phyloP scores from a whole-genome alignment of 148 eudicot species.

The Spergularia bocconei region DNA sequence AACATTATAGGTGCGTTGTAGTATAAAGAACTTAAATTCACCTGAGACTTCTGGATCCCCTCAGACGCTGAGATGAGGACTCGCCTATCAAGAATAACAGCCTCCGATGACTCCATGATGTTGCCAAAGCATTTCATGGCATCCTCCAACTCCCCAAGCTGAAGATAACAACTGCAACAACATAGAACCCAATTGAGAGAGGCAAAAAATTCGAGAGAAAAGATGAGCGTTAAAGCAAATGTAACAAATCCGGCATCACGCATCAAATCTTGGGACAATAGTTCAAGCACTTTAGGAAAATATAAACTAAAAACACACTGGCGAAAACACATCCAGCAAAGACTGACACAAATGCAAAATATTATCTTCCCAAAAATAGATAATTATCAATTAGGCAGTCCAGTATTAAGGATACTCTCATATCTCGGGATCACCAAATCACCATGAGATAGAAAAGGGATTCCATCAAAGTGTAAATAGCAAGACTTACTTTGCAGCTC shows the following conservation, averaged over 20 bases:
- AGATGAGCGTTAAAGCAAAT: background rate
- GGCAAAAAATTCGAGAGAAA: background rate
- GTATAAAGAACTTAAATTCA: slow-evolving; percentile 21
- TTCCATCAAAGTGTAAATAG: background rate
- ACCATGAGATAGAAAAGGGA: background rate
- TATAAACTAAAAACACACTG: background rate
- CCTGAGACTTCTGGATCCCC: slow-evolving; percentile 83
- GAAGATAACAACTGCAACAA: slow-evolving; percentile 64
- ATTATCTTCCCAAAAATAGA: background rate
- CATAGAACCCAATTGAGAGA: background rate
- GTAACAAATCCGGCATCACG: slow-evolving; percentile 3
- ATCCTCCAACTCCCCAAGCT: slow-evolving; percentile 77
- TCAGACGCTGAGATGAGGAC: slow-evolving; percentile 73
- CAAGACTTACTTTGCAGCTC: slow-evolving; percentile 85
- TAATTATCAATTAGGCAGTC: background rate
- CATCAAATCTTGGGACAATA: background rate
- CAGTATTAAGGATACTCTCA: background rate
- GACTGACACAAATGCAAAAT: slow-evolving; percentile 7
- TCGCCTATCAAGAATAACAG: slow-evolving; percentile 75
- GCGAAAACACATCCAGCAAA: background rate
- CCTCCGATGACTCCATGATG: slow-evolving; percentile 46
- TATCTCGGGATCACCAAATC: too few relatives aligned
- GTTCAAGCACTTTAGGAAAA: background rate
- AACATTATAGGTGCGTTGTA: background rate
- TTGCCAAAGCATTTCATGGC: slow-evolving; percentile 55